Base-by-base conservation (phyloP, 306 rosid genomes). In the Malus orientalis region DNA sequence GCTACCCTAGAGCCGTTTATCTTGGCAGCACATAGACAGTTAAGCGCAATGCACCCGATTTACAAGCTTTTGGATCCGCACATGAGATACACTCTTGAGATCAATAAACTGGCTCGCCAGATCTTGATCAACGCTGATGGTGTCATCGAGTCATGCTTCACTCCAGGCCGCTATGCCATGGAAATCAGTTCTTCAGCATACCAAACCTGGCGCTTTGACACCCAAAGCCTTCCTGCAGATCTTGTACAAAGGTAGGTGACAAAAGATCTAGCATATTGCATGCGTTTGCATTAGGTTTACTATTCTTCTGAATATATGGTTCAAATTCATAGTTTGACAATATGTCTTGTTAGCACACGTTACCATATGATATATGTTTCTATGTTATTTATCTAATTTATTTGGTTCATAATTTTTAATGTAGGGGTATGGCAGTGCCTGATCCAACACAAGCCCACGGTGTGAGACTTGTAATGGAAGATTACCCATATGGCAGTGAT, bases 11-110 rank as follows among this genome's bases (percentile, higher is more conserved):
- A 95, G 33, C 97, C 99, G 14, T 95, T 95, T 75, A 90, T 95
- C 44, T 70, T 95, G 85, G 87, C 96, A 3, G 93, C 97, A 53
- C 97, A 95, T 57, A 85, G 99, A 74, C 99, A 95, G 29, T 69
- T 95, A 78, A 95, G 99, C 76, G 93, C 93, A 20, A 80, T 95
- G 96, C 99, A 95, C 78, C 99, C 99, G 0, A 87, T 95, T 11
- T 92, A 68, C 79, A 92, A 92, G 89, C 87, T 95, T 59, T 80
- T 95, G 78, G 97, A 92, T 65, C 99, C 99, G 7, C 99, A 95
- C 85, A 95, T 92, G 99, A 84, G 99, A 77, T 95, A 95, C 71
- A 95, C 97, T 0, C 76, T 95, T 67, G 97, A 92, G 84, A 86
- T 95, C 83, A 95, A 95, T 76, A 96, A 81, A 23, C 63, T 85